Percentiles rank a stretch among this genome's conserved stretches.
Evolutionary conservation across 2,329 filamentous ascomycete species (phyloP).

Genomic region (Leptographium flavum): DNA sequence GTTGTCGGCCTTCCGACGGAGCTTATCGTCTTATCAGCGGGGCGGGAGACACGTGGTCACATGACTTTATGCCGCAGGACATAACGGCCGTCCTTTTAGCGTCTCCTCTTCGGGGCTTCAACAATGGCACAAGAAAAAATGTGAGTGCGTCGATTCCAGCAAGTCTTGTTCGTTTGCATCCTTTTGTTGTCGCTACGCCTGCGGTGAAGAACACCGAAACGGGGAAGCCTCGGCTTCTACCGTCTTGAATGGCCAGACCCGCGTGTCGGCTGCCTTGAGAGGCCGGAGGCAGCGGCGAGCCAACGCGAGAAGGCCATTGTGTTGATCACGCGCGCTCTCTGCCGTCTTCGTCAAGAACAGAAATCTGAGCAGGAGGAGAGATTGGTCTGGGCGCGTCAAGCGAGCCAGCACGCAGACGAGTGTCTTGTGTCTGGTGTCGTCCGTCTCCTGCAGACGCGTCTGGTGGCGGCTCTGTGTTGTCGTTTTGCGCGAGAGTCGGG

Average conservation of each 20-base stretch:
- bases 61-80: too few relatives aligned
- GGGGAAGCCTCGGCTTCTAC: not conserved
- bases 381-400: not conserved
- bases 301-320: too few relatives aligned
- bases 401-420: not conserved
- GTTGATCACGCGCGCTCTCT: not conserved
- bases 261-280: not conserved
- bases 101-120: too few relatives aligned
- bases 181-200: not conserved
- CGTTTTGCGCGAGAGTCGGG: not conserved
- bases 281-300: not conserved
- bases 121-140: too few relatives aligned
- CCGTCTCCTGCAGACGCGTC: not conserved
- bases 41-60: too few relatives aligned
- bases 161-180: not conserved
- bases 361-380: conserved; percentile 18
- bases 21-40: too few relatives aligned
- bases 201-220: not conserved
- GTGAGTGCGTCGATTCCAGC: too few relatives aligned
- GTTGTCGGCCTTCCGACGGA: too few relatives aligned
- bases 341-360: conserved; percentile 16
- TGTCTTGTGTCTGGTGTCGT: not conserved
- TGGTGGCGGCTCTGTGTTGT: not conserved
- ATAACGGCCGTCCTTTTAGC: too few relatives aligned
- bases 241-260: not conserved